Percentiles rank a stretch among this genome's conserved stretches.
phyloP scores from a whole-genome alignment of 192 early-diverging fungal species.

The Gryganskiella cystojenkinii region DNA sequence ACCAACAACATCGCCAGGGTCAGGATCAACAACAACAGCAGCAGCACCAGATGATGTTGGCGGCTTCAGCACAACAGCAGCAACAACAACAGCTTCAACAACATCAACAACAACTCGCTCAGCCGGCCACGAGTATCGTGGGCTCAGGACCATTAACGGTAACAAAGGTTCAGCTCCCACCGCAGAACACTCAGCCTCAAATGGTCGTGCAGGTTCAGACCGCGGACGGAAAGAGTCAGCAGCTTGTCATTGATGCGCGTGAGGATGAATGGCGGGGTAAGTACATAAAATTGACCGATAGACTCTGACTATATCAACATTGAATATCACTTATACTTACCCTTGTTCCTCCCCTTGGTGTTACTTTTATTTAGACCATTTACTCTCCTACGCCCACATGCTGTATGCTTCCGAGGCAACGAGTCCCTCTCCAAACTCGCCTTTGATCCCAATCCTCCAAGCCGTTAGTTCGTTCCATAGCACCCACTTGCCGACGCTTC shows the following conservation, averaged over 20 bases:
- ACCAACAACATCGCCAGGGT: slow-evolving; percentile 54
- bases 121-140: slow-evolving; percentile 18
- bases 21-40: slow-evolving; percentile 60
- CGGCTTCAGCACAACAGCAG: not conserved
- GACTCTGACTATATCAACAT: not conserved
- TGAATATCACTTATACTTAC: too few species aligned
- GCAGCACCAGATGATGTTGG: slow-evolving; percentile 22
- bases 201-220: slow-evolving; percentile 44
- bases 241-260: slow-evolving; percentile 30
- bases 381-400: slow-evolving; percentile 70
- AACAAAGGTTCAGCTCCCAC: slow-evolving; percentile 36
- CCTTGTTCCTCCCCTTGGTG: too few species aligned
- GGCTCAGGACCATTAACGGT: slow-evolving; percentile 20
- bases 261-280: slow-evolving; percentile 46
- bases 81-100: slow-evolving; percentile 24
- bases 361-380: slow-evolving; percentile 63
- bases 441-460: slow-evolving; percentile 66
- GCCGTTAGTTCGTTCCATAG: slow-evolving; percentile 53
- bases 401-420: slow-evolving; percentile 67
- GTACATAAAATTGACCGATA: not conserved
- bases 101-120: slow-evolving; percentile 4
- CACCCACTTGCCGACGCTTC: slow-evolving; percentile 83
- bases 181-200: slow-evolving; percentile 8
- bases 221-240: slow-evolving; percentile 40
- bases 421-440: slow-evolving; percentile 61